Evolutionary conservation across 2,329 filamentous ascomycete genomes (phyloP).

Genomic region (Chrysoporthe cubensis): DNA sequence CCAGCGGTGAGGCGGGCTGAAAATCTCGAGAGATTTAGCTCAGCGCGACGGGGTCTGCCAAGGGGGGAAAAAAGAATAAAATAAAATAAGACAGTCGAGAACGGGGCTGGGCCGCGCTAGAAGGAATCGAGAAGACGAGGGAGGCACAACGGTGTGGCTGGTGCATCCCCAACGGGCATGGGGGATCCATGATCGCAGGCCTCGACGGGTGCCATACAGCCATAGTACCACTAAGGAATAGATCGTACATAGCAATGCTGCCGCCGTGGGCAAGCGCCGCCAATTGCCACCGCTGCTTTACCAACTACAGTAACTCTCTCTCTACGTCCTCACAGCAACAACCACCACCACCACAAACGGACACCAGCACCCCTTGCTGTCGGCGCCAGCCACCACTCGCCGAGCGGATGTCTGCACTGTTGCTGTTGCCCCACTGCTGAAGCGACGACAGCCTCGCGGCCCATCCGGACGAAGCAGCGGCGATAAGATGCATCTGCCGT

Average conservation of each 20-base stretch:
- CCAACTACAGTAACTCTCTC: neutral
- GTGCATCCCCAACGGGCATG: neutral
- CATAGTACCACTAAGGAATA: too few species aligned
- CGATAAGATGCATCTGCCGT: conserved; percentile 25
- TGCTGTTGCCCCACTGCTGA: neutral
- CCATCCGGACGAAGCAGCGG: neutral
- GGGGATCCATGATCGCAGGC: neutral
- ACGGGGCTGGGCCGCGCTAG: neutral
- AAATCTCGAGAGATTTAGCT: too few species aligned
- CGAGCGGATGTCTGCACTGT: neutral
- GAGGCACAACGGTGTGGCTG: neutral
- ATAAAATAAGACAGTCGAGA: neutral
- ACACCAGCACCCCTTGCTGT: conserved; percentile 1
- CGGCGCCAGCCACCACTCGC: neutral
- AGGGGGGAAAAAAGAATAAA: too few species aligned
- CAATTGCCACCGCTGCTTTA: neutral
- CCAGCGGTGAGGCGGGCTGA: neutral
- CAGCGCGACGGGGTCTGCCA: too few species aligned
- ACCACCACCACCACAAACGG: neutral
- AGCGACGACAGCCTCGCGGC: neutral
- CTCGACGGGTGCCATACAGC: too few species aligned
- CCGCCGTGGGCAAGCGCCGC: neutral
- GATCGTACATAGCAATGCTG: too few species aligned
- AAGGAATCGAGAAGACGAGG: too few species aligned
- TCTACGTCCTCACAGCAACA: too few species aligned